Conservation (phyloP, 176 grass and related monocot species). For the Eleusine coracana region DNA sequence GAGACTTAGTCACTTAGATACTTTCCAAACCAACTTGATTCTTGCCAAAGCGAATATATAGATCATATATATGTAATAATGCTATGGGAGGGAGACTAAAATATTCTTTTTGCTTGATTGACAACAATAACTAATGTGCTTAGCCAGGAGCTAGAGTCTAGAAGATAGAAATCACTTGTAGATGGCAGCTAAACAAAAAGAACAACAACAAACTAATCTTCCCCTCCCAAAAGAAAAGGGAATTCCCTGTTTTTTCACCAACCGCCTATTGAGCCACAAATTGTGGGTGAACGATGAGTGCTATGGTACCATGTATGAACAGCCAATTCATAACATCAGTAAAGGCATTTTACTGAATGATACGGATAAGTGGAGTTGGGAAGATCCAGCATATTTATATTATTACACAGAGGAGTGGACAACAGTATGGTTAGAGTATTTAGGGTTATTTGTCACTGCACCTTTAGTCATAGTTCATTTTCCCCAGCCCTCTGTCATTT, state of each 20-base stretch:
- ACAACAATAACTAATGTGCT: too few relatives aligned
- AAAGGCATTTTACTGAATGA: neutral
- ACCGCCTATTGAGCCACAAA: neutral
- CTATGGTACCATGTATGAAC: neutral
- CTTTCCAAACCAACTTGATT: neutral
- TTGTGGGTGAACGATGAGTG: neutral
- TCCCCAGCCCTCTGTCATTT: neutral
- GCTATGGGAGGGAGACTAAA: too few relatives aligned
- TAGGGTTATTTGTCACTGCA: neutral
- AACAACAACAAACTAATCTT: neutral
- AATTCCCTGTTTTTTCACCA: neutral
- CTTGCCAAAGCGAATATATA: neutral
- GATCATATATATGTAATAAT: neutral
- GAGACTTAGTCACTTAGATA: neutral
- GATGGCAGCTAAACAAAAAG: neutral
- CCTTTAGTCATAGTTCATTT: neutral
- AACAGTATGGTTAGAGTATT: neutral
- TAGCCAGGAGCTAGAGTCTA: too few relatives aligned
- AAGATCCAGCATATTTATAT: constrained; percentile 7
- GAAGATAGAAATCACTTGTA: neutral
- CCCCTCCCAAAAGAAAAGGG: neutral
- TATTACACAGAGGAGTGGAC: neutral
- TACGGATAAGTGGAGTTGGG: neutral
- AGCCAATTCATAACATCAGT: neutral
- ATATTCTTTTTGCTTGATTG: too few relatives aligned